A percentile compares a stretch with the other conserved stretches of the same genome.
Conservation (phyloP, 805 yeast genomes). For the Metschnikowia santaceciliae region DNA sequence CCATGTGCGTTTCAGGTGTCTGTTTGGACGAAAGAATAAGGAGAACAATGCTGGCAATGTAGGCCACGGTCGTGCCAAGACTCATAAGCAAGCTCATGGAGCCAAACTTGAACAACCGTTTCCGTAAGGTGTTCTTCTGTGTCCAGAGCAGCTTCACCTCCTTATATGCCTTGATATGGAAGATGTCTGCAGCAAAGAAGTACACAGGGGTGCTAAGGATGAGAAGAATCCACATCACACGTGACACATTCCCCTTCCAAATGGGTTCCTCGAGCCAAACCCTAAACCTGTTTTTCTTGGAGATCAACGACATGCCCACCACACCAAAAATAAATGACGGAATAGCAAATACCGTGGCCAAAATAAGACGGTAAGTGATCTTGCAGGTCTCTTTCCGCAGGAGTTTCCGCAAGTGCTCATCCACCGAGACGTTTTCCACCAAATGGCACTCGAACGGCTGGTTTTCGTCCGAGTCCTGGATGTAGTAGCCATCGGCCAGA, state of each 20-base stretch:
- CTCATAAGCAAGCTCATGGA: conserved; percentile 74
- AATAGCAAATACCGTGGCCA: conserved; percentile 53
- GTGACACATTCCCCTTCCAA: conserved; percentile 58
- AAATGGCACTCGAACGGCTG: conserved; percentile 48
- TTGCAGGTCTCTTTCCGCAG: conserved; percentile 46
- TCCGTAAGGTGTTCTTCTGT: conserved; percentile 48
- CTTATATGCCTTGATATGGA: conserved; percentile 61
- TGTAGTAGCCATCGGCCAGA: conserved; percentile 15
- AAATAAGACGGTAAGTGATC: conserved; percentile 43
- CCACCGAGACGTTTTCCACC: conserved; percentile 53
- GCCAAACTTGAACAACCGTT: conserved; percentile 64
- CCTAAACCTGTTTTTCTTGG: conserved; percentile 38
- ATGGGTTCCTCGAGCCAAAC: conserved; percentile 57
- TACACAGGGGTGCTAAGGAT: conserved; percentile 68
- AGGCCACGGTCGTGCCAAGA: conserved; percentile 69
- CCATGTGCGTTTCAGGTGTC: conserved; percentile 22
- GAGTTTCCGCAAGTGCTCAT: conserved; percentile 54
- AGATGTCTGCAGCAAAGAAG: conserved; percentile 69
- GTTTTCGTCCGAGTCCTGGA: conserved; percentile 11
- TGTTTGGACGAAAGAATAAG: conserved; percentile 43
- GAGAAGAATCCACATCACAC: conserved; percentile 64
- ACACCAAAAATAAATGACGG: conserved; percentile 68
- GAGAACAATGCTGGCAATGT: conserved; percentile 61
- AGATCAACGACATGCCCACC: conserved; percentile 62
- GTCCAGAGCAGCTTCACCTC: conserved; percentile 59